Conservation (phyloP, 805 yeast genomes). For the Millerago galiae region DNA sequence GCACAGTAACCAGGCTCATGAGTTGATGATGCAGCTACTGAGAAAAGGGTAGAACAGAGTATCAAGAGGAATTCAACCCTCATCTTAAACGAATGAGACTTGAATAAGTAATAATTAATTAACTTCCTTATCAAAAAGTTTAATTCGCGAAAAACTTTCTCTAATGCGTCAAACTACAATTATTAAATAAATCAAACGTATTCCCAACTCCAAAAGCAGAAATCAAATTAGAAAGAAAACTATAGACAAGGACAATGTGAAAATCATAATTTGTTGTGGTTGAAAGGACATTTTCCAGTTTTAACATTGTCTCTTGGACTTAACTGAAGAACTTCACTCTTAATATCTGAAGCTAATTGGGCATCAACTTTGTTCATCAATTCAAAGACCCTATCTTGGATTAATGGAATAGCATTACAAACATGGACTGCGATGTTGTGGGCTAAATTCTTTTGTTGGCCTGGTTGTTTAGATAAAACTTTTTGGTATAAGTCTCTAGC, state of each 20-base stretch:
- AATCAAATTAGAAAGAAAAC: not conserved
- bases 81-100: not conserved
- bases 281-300: conserved; percentile 18
- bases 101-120: no score
- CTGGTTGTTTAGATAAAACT: conserved; percentile 68
- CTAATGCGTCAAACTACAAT: no score
- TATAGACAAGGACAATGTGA: conserved; percentile 1
- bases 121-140: not conserved
- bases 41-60: not conserved
- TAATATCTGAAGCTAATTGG: conserved; percentile 60
- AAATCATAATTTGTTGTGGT: conserved; percentile 15
- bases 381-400: conserved; percentile 74
- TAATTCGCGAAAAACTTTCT: no score
- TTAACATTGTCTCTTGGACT: conserved; percentile 16
- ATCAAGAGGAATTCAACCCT: not conserved
- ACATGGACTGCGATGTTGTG: conserved; percentile 80
- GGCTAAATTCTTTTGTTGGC: conserved; percentile 79
- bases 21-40: not conserved
- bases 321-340: conserved; percentile 51
- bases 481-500: conserved; percentile 62
- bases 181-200: not conserved
- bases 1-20: conserved; percentile 24
- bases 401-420: conserved; percentile 57
- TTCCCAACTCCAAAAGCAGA: not conserved
- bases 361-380: conserved; percentile 70